Conservation (phyloP, 495 filamentous ascomycete species). For the Jackrogersella minutella region DNA sequence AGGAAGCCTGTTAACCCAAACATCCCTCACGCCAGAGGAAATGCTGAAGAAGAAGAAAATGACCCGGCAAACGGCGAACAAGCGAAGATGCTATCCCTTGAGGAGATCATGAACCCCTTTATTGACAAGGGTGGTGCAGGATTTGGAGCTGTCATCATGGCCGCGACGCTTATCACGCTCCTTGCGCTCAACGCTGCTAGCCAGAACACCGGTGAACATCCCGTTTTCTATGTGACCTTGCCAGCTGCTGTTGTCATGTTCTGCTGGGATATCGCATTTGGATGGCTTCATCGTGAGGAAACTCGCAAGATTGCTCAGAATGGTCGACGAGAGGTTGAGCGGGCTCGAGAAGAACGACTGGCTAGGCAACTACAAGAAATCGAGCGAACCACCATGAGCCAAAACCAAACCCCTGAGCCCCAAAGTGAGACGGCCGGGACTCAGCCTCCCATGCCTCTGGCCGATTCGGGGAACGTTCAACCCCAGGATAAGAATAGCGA, state of each 20-base stretch:
- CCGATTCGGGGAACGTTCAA: not conserved
- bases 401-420: not conserved
- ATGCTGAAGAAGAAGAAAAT: slow-evolving; percentile 61
- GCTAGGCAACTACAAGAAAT: slow-evolving; percentile 21
- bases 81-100: slow-evolving; percentile 63
- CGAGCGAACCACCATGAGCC: not conserved
- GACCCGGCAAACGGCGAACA: slow-evolving; percentile 53
- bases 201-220: slow-evolving; percentile 51
- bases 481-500: not conserved
- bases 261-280: slow-evolving; percentile 65
- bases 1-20: slow-evolving; percentile 71
- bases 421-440: not conserved
- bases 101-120: slow-evolving; percentile 76
- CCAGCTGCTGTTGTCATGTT: slow-evolving; percentile 71
- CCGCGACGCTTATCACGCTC: slow-evolving; percentile 65
- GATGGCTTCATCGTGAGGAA: slow-evolving; percentile 64
- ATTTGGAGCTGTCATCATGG: slow-evolving; percentile 68
- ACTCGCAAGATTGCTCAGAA: slow-evolving; percentile 66
- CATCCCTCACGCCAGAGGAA: slow-evolving; percentile 67
- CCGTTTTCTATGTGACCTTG: slow-evolving; percentile 68
- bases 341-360: slow-evolving; percentile 49
- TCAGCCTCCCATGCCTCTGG: slow-evolving; percentile 1
- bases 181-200: slow-evolving; percentile 66
- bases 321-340: slow-evolving; percentile 60
- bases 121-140: slow-evolving; percentile 67